A percentile compares a stretch with the other conserved stretches of the same genome.
These are phyloP conservation scores for Lentinula edodes DNA, from an alignment of 768 basidiomycete species.

Conservation along the genomic window DNA sequence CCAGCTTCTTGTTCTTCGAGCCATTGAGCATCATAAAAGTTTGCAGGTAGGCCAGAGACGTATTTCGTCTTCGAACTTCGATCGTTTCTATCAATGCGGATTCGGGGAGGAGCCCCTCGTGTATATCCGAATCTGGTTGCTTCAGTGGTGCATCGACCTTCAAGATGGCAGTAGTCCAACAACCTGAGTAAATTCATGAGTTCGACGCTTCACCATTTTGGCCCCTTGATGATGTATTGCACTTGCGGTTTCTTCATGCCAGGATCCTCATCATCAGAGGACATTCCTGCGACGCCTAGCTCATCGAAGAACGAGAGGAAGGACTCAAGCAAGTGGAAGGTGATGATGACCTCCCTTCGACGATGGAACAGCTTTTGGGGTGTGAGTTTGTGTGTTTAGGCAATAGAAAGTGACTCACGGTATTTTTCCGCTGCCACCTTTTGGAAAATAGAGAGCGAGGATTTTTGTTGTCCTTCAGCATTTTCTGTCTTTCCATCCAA, in stretches of 20 bases:
- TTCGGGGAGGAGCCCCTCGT: not conserved
- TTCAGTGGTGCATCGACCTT: not conserved
- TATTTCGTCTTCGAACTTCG: not conserved
- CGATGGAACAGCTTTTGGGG: not conserved
- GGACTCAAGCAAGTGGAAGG: not conserved
- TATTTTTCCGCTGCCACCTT: not conserved
- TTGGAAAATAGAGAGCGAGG: not conserved
- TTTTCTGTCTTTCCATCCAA: not conserved
- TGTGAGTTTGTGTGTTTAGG: not conserved
- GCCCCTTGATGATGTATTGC: not conserved
- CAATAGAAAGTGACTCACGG: not conserved
- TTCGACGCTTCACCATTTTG: not conserved
- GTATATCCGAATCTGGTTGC: not conserved
- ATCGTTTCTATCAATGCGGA: not conserved
- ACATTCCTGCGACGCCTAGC: not conserved
- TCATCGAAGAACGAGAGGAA: not conserved
- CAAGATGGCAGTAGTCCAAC: not conserved
- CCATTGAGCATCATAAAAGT: not conserved
- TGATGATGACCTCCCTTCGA: not conserved
- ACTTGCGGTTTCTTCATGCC: not conserved
- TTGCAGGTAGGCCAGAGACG: not conserved
- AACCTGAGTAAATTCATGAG: not conserved
- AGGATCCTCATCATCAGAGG: not conserved
- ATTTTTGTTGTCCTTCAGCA: not conserved
- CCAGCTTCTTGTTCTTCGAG: not conserved